phyloP scores from a whole-genome alignment of 306 rosid genomes.

The Crataegus laevigata region DNA sequence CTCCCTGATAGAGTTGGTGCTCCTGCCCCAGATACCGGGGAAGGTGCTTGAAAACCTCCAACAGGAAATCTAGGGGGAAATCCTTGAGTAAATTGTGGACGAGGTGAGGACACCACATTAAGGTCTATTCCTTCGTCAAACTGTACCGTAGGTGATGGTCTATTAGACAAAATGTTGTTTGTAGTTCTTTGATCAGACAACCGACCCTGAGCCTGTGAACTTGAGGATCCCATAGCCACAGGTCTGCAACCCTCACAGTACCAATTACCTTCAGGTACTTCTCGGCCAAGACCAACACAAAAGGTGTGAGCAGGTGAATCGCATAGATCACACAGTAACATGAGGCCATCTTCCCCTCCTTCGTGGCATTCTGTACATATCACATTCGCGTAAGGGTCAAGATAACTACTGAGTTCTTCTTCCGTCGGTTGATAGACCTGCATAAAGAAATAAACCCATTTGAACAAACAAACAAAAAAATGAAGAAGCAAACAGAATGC shows the following conservation, averaged over 20 bases:
- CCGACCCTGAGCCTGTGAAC: conserved; percentile 55
- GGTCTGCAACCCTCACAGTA: conserved; percentile 81
- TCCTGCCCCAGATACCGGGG: conserved; percentile 62
- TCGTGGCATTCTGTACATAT: conserved; percentile 84
- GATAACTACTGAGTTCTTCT: conserved; percentile 93
- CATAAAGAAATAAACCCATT: conserved; percentile 17
- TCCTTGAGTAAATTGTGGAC: conserved; percentile 43
- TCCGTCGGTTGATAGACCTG: conserved; percentile 99
- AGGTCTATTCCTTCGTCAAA: conserved; percentile 55
- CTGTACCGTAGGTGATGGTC: conserved; percentile 37
- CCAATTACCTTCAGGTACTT: conserved; percentile 96
- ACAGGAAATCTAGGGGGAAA: conserved; percentile 56
- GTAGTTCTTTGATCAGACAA: conserved; percentile 45
- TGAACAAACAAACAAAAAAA: not conserved
- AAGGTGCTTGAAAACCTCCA: conserved; percentile 47
- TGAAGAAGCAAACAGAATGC: conserved; percentile 8
- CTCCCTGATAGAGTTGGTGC: conserved; percentile 81
- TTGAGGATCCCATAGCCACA: conserved; percentile 65
- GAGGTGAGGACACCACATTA: conserved; percentile 58
- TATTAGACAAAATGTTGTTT: conserved; percentile 35
- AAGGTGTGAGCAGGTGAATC: conserved; percentile 98
- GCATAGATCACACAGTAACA: conserved; percentile 88
- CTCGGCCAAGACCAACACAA: conserved; percentile 86
- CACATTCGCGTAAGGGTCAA: conserved; percentile 85
- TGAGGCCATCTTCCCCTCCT: conserved; percentile 89